Base-by-base conservation (phyloP, 78 protist genomes). In the Dictyostelium brefeldianum region DNA sequence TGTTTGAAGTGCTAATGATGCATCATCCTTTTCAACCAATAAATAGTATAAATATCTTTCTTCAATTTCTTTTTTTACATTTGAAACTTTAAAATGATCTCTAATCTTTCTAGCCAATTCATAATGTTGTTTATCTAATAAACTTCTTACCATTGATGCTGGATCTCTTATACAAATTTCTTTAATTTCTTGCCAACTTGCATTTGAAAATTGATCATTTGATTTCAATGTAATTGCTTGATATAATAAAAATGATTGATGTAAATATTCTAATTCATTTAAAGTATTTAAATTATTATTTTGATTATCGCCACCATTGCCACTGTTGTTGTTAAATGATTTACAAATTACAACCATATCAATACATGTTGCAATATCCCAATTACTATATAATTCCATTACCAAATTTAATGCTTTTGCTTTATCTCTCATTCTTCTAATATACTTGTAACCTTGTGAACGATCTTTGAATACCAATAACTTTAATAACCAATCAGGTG, bases 401-500 rank as follows among this genome's bases (percentile, higher is more conserved):
- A 87, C 84, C 15, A 87, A 51, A 29, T 77, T 29, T 11, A 74
- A 57, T 7, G 79, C 83, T 36, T 87, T 74, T 50, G 67, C 64
- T 50, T 77, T 87, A 51, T 87, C 93, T 51, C 70, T 74, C 83
- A 87, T 87, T 59, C 93, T 56, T 27, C 93, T 17, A 31, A 87
- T 74, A 65, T 87, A 87, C 10, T 18, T 57, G 51, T 77, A 87
- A 7, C 84, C 84, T 36, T 87, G 83, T 15, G 75, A 12, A 27
- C 79, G 78, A 27, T 74, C 83, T 77, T 77, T 87, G 25, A 64
- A 57, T 2, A 87, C 93, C 83, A 87, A 71, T 80, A 87, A 43
- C 12, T 77, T 87, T 43, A 90, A 41, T 74, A 90, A 59, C 90
- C 90, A 80, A 48, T 90, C 95, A 9, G 95, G 95, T 9, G 95